Percentiles rank a stretch among this genome's conserved stretches.
Evolutionary conservation across 805 yeast species (phyloP).

Genomic region (Candida berthetii): DNA sequence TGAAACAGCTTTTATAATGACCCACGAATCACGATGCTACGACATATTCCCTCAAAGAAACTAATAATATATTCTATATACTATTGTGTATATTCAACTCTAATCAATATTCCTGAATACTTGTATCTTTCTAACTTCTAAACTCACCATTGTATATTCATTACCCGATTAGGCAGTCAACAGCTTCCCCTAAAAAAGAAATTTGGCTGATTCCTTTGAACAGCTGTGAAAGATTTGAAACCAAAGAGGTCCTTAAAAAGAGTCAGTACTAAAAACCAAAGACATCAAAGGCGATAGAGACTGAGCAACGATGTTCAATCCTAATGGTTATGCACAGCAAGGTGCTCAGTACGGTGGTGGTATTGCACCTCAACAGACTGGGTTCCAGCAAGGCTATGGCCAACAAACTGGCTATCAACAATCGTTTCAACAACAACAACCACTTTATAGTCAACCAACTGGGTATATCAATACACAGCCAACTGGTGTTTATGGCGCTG

Average conservation of each 20-base stretch:
- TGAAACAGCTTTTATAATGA: background rate
- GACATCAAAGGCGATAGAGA: no score
- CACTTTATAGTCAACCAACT: conserved; percentile 12
- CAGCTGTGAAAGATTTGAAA: background rate
- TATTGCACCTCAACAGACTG: conserved; percentile 9
- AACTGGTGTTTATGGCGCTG: conserved; percentile 15
- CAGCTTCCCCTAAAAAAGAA: background rate
- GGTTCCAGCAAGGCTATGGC: conserved; percentile 10
- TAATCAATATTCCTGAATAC: no score
- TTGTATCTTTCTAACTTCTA: no score
- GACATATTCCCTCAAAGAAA: no score
- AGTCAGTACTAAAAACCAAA: no score
- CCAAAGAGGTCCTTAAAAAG: no score
- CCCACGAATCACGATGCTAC: background rate
- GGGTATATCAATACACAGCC: conserved; percentile 15
- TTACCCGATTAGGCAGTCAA: background rate
- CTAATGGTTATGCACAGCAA: conserved; percentile 7
- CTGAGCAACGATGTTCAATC: conserved; percentile 4
- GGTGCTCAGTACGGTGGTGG: conserved; percentile 7
- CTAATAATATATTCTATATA: no score
- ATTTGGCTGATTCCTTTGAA: background rate
- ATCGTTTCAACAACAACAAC: conserved; percentile 12
- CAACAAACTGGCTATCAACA: conserved; percentile 23
- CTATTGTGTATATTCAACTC: no score
- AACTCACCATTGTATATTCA: no score